Evolutionary conservation across 225 moss, liverwort and hornwort species (phyloP).

Genomic region (Straminergon stramineum): DNA sequence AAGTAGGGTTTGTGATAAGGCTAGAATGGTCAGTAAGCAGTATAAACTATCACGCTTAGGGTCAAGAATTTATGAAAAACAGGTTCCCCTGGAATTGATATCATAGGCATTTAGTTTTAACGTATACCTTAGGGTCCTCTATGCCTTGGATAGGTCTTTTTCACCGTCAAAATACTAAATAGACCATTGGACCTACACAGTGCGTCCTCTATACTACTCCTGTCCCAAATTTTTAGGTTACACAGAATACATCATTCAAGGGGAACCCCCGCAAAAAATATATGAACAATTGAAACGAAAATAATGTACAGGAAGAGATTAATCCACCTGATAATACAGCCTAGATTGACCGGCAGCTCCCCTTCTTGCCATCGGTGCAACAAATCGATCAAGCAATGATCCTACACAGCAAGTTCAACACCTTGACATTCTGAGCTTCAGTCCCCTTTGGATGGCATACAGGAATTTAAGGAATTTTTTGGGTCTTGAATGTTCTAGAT

Average conservation of each 20-base stretch:
- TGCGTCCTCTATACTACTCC: neutral
- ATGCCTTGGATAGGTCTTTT: neutral
- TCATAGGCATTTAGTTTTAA: neutral
- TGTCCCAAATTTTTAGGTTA: neutral
- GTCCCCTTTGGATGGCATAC: neutral
- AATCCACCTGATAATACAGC: slow-evolving; percentile 71
- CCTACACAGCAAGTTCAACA: slow-evolving; percentile 53
- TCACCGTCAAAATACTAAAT: neutral
- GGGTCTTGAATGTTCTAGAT: neutral
- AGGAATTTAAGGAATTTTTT: neutral
- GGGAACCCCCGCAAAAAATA: neutral
- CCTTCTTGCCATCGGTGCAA: slow-evolving; percentile 98
- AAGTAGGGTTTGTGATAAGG: neutral
- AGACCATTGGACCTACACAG: neutral
- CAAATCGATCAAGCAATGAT: slow-evolving; percentile 96
- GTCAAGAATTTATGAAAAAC: neutral
- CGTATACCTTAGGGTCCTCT: neutral
- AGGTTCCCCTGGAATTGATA: no score
- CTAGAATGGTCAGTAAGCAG: neutral
- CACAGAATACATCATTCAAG: neutral
- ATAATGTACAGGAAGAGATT: neutral
- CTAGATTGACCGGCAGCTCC: slow-evolving; percentile 75
- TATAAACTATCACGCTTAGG: neutral
- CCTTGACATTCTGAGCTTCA: slow-evolving; percentile 18
- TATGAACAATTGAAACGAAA: neutral